Conservation (phyloP, 2,329 filamentous ascomycete species). For the Fusarium verticillioides region DNA sequence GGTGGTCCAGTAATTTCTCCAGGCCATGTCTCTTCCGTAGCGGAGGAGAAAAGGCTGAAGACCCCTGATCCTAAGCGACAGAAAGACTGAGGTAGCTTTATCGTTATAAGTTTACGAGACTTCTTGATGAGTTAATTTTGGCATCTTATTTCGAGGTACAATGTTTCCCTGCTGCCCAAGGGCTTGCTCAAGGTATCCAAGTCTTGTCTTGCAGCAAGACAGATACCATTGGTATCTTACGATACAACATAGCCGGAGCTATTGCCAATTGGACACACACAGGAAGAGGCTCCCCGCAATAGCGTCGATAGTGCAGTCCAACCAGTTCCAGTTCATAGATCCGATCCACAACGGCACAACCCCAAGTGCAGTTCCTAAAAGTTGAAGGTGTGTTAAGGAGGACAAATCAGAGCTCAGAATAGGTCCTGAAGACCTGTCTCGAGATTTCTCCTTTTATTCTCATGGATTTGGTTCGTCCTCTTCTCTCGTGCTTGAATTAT, state of each 20-base stretch:
- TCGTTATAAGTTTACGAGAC: background rate
- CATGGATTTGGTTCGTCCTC: background rate
- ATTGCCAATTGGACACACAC: constrained; percentile 24
- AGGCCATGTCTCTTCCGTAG: constrained; percentile 3
- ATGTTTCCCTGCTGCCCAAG: background rate
- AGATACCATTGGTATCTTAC: constrained; percentile 21
- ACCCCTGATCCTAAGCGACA: background rate
- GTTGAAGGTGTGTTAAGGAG: constrained; percentile 18
- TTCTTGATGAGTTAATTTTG: background rate
- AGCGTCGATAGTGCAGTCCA: constrained; percentile 30
- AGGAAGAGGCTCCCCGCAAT: constrained; percentile 17
- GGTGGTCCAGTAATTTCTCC: constrained; percentile 36
- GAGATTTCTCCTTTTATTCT: background rate
- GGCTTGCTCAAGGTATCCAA: constrained; percentile 2
- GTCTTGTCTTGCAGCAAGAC: constrained; percentile 4
- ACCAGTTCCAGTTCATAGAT: constrained; percentile 33
- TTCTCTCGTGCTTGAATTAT: background rate
- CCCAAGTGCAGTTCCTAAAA: constrained; percentile 8
- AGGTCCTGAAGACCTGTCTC: background rate
- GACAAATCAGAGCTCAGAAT: constrained; percentile 30
- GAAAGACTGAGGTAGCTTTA: background rate
- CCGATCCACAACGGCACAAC: constrained; percentile 31
- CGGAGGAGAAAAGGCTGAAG: background rate
- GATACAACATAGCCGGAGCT: constrained; percentile 15
- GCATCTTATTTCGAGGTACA: background rate